Conservation (phyloP, 495 filamentous ascomycete species). For the Podospora bellae-mahoneyi region DNA sequence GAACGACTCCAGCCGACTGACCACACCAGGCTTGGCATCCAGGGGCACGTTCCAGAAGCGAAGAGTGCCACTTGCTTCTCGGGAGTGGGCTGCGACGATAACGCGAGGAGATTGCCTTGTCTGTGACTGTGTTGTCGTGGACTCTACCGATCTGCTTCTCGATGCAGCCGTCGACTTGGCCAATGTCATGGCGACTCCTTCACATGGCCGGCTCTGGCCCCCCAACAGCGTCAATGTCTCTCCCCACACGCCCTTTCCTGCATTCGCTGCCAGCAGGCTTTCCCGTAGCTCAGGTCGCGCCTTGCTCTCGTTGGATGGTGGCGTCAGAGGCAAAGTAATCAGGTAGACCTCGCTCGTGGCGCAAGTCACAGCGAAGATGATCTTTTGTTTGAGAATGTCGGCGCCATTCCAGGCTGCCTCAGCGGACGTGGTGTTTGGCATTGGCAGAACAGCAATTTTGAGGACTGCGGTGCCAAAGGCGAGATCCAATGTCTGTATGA, state of each 20-base stretch:
- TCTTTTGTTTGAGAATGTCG: constrained; percentile 56
- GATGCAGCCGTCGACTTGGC: constrained; percentile 39
- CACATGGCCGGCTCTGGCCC: constrained; percentile 59
- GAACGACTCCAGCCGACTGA: constrained; percentile 53
- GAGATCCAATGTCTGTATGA: constrained; percentile 66
- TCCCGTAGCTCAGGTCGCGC: constrained; percentile 45
- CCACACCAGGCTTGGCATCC: constrained; percentile 35
- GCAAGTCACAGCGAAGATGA: constrained; percentile 70
- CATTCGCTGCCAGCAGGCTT: constrained; percentile 41
- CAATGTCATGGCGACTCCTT: constrained; percentile 65
- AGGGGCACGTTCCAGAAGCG: constrained; percentile 47
- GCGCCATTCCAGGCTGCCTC: constrained; percentile 56
- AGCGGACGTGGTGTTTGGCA: constrained; percentile 43
- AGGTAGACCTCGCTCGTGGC: constrained; percentile 65
- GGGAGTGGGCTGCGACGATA: constrained; percentile 55
- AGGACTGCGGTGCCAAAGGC: constrained; percentile 60
- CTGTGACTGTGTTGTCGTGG: constrained; percentile 19
- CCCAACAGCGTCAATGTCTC: constrained; percentile 57
- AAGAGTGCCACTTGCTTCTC: constrained; percentile 60
- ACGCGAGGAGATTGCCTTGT: constrained; percentile 26
- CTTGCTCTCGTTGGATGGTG: constrained; percentile 63
- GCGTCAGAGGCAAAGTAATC: constrained; percentile 67
- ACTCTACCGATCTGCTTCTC: constrained; percentile 40
- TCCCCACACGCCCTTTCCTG: constrained; percentile 56
- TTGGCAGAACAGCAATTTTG: constrained; percentile 56